Base-by-base conservation (phyloP, 2,329 filamentous ascomycete species). In the Alternaria hordeiaustralica region DNA sequence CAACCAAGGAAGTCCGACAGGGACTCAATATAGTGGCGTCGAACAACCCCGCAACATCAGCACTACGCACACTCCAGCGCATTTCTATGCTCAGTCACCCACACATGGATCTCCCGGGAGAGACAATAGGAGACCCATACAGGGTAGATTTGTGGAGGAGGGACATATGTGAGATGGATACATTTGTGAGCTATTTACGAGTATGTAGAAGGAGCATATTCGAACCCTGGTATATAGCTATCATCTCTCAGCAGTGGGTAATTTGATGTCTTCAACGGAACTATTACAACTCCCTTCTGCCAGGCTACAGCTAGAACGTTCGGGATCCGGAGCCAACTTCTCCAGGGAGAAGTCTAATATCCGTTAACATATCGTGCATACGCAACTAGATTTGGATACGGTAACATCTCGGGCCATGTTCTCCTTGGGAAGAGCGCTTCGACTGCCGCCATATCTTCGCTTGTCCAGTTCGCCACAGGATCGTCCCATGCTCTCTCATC, bases 1-100 rank as follows among this genome's bases (percentile, higher is more conserved):
- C 47, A 49, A 66, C n/a, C 51, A 67, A 55, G 55, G 59, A 21
- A 71, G 66, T 28, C 57, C 67, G 5, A 64, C 68, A 30, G 58
- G 66, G 45, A 66, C 59, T 28, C 69, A 71, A 33, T 67, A 74
- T 54, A 72, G 68, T 43, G 68, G 66, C 12, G 67, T 60, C 20
- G 60, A 59, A 21, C 57, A 68, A n/a, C 30, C 28, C 11, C 33
- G 33, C 26, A 56, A 57, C 18, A 49, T 63, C 18, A 75, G 71
- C 53, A 72, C 71, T 51, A 73, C 62, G 7, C 69, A 67, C 13
- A 79, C 77, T 13, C 77, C 77, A 4, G 77, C 77, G 15, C 77
- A 79, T 12, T 79, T 79, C 51, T 79, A 79, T 59, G 73, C 71
- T 5, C 75, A 76, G 57, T 71, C 74, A 20, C 62, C 71, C 15